A percentile compares a stretch with the other conserved stretches of the same genome.
Conservation (phyloP, 768 basidiomycete genomes). For the Collybia sordida region DNA sequence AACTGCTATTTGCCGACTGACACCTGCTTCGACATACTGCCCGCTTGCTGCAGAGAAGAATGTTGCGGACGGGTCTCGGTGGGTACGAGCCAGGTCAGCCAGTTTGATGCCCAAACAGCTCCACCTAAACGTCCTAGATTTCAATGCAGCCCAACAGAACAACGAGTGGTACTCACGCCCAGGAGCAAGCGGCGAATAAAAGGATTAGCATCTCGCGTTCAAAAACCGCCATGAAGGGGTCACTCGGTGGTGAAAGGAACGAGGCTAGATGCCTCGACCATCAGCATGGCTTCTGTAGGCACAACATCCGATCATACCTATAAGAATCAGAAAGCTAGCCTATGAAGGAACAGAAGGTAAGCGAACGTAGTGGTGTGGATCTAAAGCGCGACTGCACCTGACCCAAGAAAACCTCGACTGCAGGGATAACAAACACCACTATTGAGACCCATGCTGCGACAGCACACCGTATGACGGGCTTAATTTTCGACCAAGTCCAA, state of each 20-base stretch:
- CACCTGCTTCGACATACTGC: conserved; percentile 52
- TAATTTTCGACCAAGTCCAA: conserved; percentile 56
- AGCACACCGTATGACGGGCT: conserved; percentile 63
- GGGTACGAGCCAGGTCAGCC: conserved; percentile 52
- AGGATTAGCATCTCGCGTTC: conserved; percentile 64
- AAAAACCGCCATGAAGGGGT: conserved; percentile 66
- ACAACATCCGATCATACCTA: conserved; percentile 37
- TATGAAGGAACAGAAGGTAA: conserved; percentile 19
- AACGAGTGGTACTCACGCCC: conserved; percentile 52
- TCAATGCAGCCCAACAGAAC: neutral
- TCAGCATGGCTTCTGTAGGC: neutral
- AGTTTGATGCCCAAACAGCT: conserved; percentile 62
- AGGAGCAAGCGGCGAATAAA: conserved; percentile 44
- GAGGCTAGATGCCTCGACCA: conserved; percentile 36
- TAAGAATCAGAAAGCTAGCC: conserved; percentile 66
- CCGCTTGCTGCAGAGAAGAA: conserved; percentile 44
- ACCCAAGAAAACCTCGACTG: conserved; percentile 49
- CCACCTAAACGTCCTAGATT: conserved; percentile 45
- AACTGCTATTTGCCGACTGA: conserved; percentile 16
- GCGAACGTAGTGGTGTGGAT: neutral
- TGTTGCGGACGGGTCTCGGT: conserved; percentile 38
- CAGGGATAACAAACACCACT: conserved; percentile 58
- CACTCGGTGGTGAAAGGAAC: conserved; percentile 65
- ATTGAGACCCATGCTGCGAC: conserved; percentile 60
- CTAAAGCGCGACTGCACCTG: conserved; percentile 38